Percentiles rank a stretch among this genome's conserved stretches.
Conservation (phyloP, 1,139 yeast genomes). For the Scheffersomyces parashehatae region DNA sequence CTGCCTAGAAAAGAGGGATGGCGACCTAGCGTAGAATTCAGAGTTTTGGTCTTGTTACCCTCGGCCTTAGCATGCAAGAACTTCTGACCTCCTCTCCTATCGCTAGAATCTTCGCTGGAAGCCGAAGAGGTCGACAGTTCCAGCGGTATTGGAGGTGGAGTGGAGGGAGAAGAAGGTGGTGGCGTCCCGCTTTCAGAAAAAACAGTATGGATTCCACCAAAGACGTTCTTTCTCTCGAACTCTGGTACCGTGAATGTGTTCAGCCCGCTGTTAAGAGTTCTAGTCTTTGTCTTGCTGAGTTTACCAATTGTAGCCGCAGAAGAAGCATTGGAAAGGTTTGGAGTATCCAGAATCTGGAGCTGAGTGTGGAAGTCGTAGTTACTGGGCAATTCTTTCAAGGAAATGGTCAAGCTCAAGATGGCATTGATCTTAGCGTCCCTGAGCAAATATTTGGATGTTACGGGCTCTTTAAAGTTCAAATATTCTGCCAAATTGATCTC, state of each 20-base stretch:
- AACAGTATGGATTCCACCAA: slow-evolving; percentile 44
- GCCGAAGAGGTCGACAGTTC: background rate
- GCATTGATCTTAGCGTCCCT: slow-evolving; percentile 83
- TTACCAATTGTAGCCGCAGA: background rate
- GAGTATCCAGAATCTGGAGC: slow-evolving; percentile 34
- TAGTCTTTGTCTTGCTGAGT: slow-evolving; percentile 1
- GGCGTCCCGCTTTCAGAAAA: slow-evolving; percentile 3
- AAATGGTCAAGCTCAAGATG: slow-evolving; percentile 53
- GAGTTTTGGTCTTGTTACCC: background rate
- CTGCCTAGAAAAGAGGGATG: background rate
- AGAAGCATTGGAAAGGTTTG: background rate
- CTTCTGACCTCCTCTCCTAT: background rate
- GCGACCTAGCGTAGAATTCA: no score
- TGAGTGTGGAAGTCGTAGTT: slow-evolving; percentile 45
- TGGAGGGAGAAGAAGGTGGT: background rate
- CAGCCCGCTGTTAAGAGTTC: no score
- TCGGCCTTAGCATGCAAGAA: background rate
- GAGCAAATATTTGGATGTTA: slow-evolving; percentile 63
- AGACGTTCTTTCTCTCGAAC: slow-evolving; percentile 38
- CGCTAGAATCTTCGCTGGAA: background rate
- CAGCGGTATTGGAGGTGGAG: background rate
- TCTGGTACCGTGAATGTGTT: slow-evolving; percentile 35
- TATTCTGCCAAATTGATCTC: slow-evolving; percentile 74
- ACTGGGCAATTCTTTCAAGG: slow-evolving; percentile 43
- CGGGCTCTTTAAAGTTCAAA: slow-evolving; percentile 53